Base-by-base conservation (phyloP, 2,329 filamentous ascomycete species). In the Diaporthe ilicicola region DNA sequence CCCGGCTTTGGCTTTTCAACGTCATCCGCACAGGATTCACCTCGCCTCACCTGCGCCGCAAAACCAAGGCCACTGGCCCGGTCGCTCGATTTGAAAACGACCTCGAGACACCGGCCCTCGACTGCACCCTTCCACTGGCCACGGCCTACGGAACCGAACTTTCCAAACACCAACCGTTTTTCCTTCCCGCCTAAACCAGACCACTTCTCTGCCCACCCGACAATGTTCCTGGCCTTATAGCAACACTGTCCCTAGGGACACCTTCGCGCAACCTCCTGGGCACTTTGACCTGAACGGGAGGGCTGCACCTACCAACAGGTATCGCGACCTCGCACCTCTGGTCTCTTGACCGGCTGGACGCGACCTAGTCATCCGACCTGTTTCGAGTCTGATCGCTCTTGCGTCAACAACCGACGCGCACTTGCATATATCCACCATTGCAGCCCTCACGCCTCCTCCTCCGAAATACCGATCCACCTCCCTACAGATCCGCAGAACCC, bases 161-260 rank as follows among this genome's bases (percentile, higher is more conserved):
- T 65, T 46, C 54, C 66, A 53, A 64, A 69, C 69, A 65, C 69
- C 50, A 65, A 69, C 51, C 51, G 48, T 56, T 67, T 53, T 53
- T 51, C 55, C 42, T 56, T 56, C 51, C 65, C 53, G 27, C 64
- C 50, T 17, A 46, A 66, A 44, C 42, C 42, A 59, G 27, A 69
- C 62, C 61, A 66, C 66, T 69, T 46, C 54, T 51, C 22, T 70
- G 67, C 46, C 48, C 61, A 66, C 37, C 69, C 66, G 71, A 80
- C 75, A 34, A 80, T 80, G 78, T 69, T 68, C 64, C 70, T 72
- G 65, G 51, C 46, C 66, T 80, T 80, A 80, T 80, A 80, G 75
- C 77, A 74, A 67, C 67, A 77, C 81, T 76, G 83, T 85, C 83
- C 83, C 78, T 80, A 83, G 83, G 83, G 83, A 84, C 83, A 80